Evolutionary conservation across 495 filamentous ascomycete genomes (phyloP), one percentile per base, ranked within the genome.

Genomic region (Penicillium antarcticum): DNA sequence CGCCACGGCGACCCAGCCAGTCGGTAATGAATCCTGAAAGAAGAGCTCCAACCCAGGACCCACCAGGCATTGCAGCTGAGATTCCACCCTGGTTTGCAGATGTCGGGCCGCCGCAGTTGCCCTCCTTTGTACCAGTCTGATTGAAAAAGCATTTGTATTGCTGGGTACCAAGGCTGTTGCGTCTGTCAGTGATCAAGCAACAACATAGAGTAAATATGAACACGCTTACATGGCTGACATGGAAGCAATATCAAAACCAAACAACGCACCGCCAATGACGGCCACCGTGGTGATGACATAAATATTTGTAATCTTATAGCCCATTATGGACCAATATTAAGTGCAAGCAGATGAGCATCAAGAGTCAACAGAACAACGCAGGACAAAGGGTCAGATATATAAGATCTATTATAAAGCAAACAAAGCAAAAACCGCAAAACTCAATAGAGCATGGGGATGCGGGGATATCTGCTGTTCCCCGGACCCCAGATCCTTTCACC

Each of bases 231-330:
- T 83, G 45, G 84, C 86, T 45, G 78, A 80, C 84, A 89, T 87
- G 35, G 78, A 82, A 32, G 76, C 79, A 61, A 89, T 88, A 64
- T 89, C 86, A 68, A 87, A 89, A 61, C 86, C 86, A 63, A 89
- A 89, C 29, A 87, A 73, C 31, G 78, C 82, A 49, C 84, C 84
- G 65, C 84, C 82, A 16, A 66, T 63, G 51, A 65, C 60, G 56
- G 62, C 60, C 51, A 65, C 62, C 32, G 60, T 53, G 48, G 62
- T 63, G 52, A 65, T 65, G 33, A 63, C 39, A 48, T 65, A 65
- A 52, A 65, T 65, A 13, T 65, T 63, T 13, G 60, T 55, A 24
- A 65, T 60, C 41, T 56, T 55, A 48, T 62, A 65, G 9, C 46
- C 59, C 58, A 62, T 62, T 44, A 46, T 58, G 33, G 34, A 43